Evolutionary conservation across 371 early-diverging fungal genomes (phyloP).

Genomic region (Umbelopsis sp.): DNA sequence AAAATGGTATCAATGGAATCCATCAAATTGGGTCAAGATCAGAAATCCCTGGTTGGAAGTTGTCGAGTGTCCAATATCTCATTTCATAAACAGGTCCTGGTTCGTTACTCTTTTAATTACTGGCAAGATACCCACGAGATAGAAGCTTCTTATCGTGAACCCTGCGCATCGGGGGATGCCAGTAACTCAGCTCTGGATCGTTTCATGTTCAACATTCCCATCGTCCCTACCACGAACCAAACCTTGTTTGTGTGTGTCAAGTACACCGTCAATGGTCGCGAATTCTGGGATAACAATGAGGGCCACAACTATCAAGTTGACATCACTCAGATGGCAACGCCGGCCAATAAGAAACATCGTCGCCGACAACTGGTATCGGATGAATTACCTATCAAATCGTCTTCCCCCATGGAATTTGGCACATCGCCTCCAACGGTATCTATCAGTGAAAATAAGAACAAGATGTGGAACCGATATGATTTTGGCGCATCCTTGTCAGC

Average conservation of each 20-base stretch:
- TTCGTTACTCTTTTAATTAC: conserved; percentile 70
- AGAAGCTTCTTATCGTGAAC: conserved; percentile 56
- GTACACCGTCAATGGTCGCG: conserved; percentile 62
- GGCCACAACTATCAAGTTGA: conserved; percentile 71
- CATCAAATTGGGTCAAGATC: conserved; percentile 30
- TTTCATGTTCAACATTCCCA: conserved; percentile 31
- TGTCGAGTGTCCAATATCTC: conserved; percentile 79
- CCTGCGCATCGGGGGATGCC: conserved; percentile 27
- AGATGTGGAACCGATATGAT: conserved; percentile 43
- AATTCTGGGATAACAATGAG: conserved; percentile 84
- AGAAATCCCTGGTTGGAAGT: conserved; percentile 52
- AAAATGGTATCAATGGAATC: conserved; percentile 26
- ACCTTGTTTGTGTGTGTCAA: conserved; percentile 34
- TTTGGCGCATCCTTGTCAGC: conserved; percentile 45
- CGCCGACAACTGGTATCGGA: background rate
- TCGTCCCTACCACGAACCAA: conserved; percentile 21
- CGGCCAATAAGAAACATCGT: background rate
- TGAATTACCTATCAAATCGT: conserved; percentile 2
- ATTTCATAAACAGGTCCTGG: conserved; percentile 72
- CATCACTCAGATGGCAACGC: conserved; percentile 19
- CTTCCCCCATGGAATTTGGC: background rate
- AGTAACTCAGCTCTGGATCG: conserved; percentile 45
- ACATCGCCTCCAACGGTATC: conserved; percentile 2
- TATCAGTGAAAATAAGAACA: conserved; percentile 24
- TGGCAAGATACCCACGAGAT: conserved; percentile 71